Evolutionary conservation across 139 green algal genomes (phyloP), one percentile per base, ranked within the genome.

Genomic region (Chlorella sorokiniana): DNA sequence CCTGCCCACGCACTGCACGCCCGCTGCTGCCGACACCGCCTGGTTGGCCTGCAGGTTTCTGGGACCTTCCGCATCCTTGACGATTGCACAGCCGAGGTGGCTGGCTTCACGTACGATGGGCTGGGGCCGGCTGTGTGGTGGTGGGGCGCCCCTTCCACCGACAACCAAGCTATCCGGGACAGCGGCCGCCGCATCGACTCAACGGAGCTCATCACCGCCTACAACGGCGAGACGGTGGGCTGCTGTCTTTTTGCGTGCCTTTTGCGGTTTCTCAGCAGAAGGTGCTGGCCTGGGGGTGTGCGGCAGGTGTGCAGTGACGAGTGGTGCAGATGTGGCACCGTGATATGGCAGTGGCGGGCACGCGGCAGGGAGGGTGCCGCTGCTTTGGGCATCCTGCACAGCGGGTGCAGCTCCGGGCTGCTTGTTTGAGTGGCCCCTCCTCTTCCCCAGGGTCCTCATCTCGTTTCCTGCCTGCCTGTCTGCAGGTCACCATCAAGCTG

Each of bases 141-240:
- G 69, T 76, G 69, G 69, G 69, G 69, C 29, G 69, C 69, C 1
- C 42, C 69, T 16, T 63, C 44, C n/a, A 42, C 44, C 14, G 69
- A 76, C 69, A 76, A 76, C n/a, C 29, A 29, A 29, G 69, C 25
- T 42, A 76, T 76, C 42, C 27, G 69, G 1, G 8, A n/a, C 29
- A 41, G 37, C 29, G 69, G 69, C 1, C 42, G 69, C 2, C 42
- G 69, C 42, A 61, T 76, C 42, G 69, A 33, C 4, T 11, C 16
- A 1, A 29, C 11, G 44, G 27, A 33, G 0, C 1, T 76, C 1
- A 31, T 40, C 3, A 27, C 5, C 0, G 42, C 29, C 3, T 76
- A 76, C 29, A 33, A 62, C 3, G 69, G 69, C 14, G 69, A 62
- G 44, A 76, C 69, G 69, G 69, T 76, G 69, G 5, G 69, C 69